A percentile compares a stretch with the other conserved stretches of the same genome.
Conservation (phyloP, 306 rosid genomes). For the Citrullus mucosospermus region DNA sequence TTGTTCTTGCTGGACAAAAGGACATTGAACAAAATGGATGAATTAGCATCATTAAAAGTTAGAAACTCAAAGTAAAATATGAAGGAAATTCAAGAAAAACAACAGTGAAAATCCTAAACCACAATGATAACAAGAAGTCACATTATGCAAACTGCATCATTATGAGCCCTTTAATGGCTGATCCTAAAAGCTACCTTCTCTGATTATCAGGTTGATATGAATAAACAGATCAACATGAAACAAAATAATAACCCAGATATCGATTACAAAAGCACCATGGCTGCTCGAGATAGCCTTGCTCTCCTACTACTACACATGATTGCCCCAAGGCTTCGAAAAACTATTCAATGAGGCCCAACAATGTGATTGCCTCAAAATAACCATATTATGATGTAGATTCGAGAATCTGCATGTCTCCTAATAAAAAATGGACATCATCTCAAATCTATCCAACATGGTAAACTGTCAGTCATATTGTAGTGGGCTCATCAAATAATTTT, state of each 20-base stretch:
- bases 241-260: neutral
- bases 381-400: too few relatives aligned
- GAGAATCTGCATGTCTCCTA: too few relatives aligned
- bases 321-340: neutral
- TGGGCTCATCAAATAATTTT: too few relatives aligned
- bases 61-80: neutral
- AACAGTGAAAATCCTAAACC: neutral
- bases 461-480: too few relatives aligned
- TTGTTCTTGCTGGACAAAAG: slow-evolving; percentile 1
- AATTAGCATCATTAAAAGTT: neutral
- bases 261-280: neutral
- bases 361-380: too few relatives aligned
- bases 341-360: too few relatives aligned
- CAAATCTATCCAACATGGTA: too few relatives aligned
- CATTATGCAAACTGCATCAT: neutral
- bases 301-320: neutral
- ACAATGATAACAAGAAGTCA: neutral
- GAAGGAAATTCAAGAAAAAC: neutral
- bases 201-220: neutral
- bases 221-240: neutral
- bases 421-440: too few relatives aligned
- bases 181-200: neutral
- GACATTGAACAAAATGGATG: neutral
- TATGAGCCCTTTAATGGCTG: neutral
- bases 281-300: neutral